These are phyloP conservation scores for Teratosphaeria viscida DNA, from an alignment of 2,329 filamentous ascomycete species.

Conservation along the genomic window DNA sequence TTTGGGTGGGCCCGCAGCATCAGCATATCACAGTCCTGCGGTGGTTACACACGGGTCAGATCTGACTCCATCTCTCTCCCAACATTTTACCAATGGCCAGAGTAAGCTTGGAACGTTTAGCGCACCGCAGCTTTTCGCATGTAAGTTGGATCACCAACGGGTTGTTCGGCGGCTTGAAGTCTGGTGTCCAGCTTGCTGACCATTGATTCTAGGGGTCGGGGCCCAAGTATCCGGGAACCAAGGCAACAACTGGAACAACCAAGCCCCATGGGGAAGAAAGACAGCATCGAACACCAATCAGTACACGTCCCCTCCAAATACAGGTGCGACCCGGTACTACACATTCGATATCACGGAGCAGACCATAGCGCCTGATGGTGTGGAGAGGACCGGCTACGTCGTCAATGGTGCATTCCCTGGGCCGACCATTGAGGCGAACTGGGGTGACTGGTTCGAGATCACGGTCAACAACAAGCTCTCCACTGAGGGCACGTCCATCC, in stretches of 20 bases:
- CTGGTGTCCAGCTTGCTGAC: background rate
- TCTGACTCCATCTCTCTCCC: conserved; percentile 10
- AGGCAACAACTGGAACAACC: background rate
- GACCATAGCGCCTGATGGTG: conserved; percentile 25
- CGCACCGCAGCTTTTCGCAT: conserved; percentile 16
- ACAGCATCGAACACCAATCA: conserved; percentile 19
- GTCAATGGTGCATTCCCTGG: conserved; percentile 26
- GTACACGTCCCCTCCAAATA: conserved; percentile 19
- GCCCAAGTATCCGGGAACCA: background rate
- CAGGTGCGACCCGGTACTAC: conserved; percentile 26
- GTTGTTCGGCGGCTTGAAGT: conserved; percentile 8
- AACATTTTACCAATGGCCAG: conserved; percentile 16
- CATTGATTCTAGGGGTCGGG: background rate
- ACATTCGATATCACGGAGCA: conserved; percentile 21
- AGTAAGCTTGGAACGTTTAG: conserved; percentile 17
- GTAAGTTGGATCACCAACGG: conserved; percentile 11
- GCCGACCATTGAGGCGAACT: conserved; percentile 26
- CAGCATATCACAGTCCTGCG: conserved; percentile 9
- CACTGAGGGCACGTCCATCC: conserved; percentile 38
- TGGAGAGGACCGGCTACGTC: conserved; percentile 18
- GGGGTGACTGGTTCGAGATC: conserved; percentile 27
- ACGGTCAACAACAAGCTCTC: conserved; percentile 25
- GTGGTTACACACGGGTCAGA: conserved; percentile 10
- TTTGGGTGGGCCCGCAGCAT: conserved; percentile 8
- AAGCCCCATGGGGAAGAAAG: conserved; percentile 16